phyloP scores from a whole-genome alignment of 2,329 filamentous ascomycete genomes.

The Fusarium proliferatum region DNA sequence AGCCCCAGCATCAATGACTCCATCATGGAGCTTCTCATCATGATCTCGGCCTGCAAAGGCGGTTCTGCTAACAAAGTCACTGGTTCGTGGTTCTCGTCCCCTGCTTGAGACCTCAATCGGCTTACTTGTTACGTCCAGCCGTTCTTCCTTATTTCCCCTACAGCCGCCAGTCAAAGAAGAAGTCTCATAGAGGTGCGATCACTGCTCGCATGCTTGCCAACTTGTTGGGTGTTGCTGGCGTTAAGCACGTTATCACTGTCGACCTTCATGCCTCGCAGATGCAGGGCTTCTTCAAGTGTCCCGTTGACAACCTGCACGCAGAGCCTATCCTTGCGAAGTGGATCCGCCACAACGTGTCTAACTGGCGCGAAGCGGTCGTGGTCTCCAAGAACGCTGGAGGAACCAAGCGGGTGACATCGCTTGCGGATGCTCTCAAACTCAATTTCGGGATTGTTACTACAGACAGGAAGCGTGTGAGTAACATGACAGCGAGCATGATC shows the following conservation, averaged over 20 bases:
- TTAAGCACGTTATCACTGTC: constrained; percentile 97
- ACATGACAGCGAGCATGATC: constrained; percentile 84
- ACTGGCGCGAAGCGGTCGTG: constrained; percentile 92
- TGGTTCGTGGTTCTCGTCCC: constrained; percentile 66
- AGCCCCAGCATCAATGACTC: constrained; percentile 97
- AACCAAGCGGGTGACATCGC: constrained; percentile 94
- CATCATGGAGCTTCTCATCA: constrained; percentile 98
- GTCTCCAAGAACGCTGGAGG: constrained; percentile 98
- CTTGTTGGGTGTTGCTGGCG: constrained; percentile 89
- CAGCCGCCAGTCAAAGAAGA: constrained; percentile 99
- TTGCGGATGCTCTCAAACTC: constrained; percentile 94
- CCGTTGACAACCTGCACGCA: constrained; percentile 96
- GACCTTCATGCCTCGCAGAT: constrained; percentile 98
- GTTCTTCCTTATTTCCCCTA: constrained; percentile 98
- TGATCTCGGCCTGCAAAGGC: constrained; percentile 98
- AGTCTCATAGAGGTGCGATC: constrained; percentile 94
- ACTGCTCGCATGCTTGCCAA: constrained; percentile 98
- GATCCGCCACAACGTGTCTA: constrained; percentile 88
- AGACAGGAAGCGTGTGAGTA: constrained; percentile 75
- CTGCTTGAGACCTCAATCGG: constrained; percentile 26
- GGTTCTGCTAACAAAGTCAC: constrained; percentile 97
- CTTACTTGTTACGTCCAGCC: constrained; percentile 60
- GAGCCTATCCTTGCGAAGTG: constrained; percentile 95
- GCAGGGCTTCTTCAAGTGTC: constrained; percentile 98
- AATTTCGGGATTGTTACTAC: constrained; percentile 98